Base-by-base conservation (phyloP, 352 stramenopile species). In the Plasmopara muralis region DNA sequence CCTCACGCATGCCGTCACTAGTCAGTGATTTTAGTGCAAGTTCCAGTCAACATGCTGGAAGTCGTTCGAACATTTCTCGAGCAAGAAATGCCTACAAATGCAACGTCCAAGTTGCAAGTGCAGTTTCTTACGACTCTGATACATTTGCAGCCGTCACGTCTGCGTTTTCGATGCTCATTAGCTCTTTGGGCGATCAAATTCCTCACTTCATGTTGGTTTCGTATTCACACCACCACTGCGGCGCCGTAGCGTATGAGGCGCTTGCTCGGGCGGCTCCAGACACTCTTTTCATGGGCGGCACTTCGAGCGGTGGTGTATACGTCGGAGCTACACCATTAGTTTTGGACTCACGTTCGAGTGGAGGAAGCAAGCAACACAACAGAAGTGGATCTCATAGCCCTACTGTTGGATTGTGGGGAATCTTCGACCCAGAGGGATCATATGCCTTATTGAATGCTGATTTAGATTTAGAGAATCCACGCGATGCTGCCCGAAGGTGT, bases 181-280 rank as follows among this genome's bases (percentile, higher is more conserved):
- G 47, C 33, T 64, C 76, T 28, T 67, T 93, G 2, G 70, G 78
- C 9, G 77, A 80, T 29, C 60, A 72, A n/a, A 60, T 66, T 25
- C 83, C 83, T 14, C 78, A 89, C 43, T 85, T 93, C 38, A 88
- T 88, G 74, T 67, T 89, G 46, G 72, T 91, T 10, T 74, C 80
- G 28, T 93, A 90, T 64, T 87, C 80, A 16, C 67, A 74, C 28
- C 66, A 72, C 42, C 81, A 90, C 63, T 55, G 68, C 39, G 77
- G 75, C 20, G 50, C 69, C 14, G 47, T 61, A 16, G 68, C 90
- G 12, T 77, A 88, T 56, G 67, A 79, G 44, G 75, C 77, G 10
- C 65, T 93, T 1, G 59, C 78, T 12, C 66, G 67, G n/a, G 62
- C 66, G 13, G 77, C 82, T 28, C 78, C 78, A 0, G 72, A 89